phyloP scores from a whole-genome alignment of 169 alveolate genomes.

The Plasmodium blacklocki region DNA sequence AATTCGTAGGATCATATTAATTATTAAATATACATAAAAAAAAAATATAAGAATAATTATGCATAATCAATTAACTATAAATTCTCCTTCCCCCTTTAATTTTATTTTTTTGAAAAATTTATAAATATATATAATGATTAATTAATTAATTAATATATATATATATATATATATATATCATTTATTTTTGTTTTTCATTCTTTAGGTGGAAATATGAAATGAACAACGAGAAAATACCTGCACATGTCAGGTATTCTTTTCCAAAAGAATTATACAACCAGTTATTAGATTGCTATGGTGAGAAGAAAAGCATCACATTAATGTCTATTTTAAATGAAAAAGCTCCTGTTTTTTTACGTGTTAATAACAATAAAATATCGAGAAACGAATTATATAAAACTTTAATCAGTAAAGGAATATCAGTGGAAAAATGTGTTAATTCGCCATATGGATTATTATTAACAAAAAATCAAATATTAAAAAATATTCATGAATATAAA shows the following conservation, averaged over 20 bases:
- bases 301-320: slow-evolving; percentile 84
- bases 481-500: slow-evolving; percentile 90
- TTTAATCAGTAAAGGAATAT: slow-evolving; percentile 87
- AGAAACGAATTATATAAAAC: slow-evolving; percentile 84
- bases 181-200: background rate
- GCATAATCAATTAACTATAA: too few relatives aligned
- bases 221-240: slow-evolving; percentile 85
- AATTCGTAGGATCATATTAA: too few relatives aligned
- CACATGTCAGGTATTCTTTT: slow-evolving; percentile 88
- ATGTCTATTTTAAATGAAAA: slow-evolving; percentile 89
- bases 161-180: background rate
- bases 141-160: background rate
- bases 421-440: slow-evolving; percentile 88
- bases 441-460: slow-evolving; percentile 91
- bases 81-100: too few relatives aligned
- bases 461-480: slow-evolving; percentile 84
- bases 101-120: too few relatives aligned
- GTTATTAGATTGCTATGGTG: slow-evolving; percentile 84
- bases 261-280: slow-evolving; percentile 88
- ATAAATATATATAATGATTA: too few relatives aligned
- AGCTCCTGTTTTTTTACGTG: slow-evolving; percentile 88
- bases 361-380: slow-evolving; percentile 80
- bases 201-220: slow-evolving; percentile 88
- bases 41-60: too few relatives aligned
- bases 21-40: too few relatives aligned